A percentile compares a stretch with the other conserved stretches of the same genome.
Conservation (phyloP, 1,284 basidiomycete species). For the Leucoagaricus sp. region DNA sequence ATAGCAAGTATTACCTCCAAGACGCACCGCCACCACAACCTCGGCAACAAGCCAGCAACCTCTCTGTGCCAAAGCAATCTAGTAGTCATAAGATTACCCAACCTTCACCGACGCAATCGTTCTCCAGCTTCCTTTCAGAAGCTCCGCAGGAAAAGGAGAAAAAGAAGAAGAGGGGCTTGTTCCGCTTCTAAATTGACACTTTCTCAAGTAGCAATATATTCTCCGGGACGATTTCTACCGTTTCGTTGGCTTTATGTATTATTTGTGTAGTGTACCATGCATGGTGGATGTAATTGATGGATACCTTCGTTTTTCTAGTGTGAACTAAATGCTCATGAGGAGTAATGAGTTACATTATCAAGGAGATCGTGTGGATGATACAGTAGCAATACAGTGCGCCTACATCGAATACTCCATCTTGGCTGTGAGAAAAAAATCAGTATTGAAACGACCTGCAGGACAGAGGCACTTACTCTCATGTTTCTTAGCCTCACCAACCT, state of each 20-base stretch:
- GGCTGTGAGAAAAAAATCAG: conserved; percentile 29
- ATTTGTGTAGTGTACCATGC: conserved; percentile 16
- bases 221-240: not conserved
- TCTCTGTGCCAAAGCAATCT: conserved; percentile 30
- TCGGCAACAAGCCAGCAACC: conserved; percentile 34
- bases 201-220: not conserved
- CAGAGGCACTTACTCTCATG: conserved; percentile 74
- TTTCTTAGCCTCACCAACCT: conserved; percentile 95
- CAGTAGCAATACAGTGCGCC: conserved; percentile 16
- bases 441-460: not conserved
- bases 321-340: too few relatives aligned
- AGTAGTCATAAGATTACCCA: conserved; percentile 35
- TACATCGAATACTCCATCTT: conserved; percentile 50
- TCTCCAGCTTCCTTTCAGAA: conserved; percentile 49
- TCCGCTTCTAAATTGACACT: conserved; percentile 51
- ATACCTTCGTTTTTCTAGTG: conserved; percentile 17
- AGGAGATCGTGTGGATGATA: conserved; percentile 14
- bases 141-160: conserved; percentile 66
- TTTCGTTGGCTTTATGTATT: not conserved
- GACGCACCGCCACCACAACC: conserved; percentile 56
- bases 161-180: conserved; percentile 78
- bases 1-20: conserved; percentile 73
- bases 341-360: conserved; percentile 1
- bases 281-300: conserved; percentile 18
- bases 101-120: conserved; percentile 47